These are phyloP conservation scores for Microsporum canis DNA, from an alignment of 2,329 filamentous ascomycete species.

Conservation along the genomic window DNA sequence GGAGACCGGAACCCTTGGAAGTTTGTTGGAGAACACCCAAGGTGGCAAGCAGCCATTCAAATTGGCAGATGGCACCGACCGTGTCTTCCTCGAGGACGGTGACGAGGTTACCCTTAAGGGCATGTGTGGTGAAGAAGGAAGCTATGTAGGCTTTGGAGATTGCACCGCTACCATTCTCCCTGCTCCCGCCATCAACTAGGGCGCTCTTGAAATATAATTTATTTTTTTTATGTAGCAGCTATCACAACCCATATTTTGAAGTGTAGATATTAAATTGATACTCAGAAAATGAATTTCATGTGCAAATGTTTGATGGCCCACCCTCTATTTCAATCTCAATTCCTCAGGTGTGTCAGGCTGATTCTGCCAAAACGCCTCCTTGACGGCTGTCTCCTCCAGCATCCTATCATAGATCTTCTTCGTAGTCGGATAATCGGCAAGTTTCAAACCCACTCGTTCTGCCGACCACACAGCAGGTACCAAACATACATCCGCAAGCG, in stretches of 20 bases:
- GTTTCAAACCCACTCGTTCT: slow-evolving; percentile 43
- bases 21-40: slow-evolving; percentile 59
- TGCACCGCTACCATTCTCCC: slow-evolving; percentile 11
- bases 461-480: slow-evolving; percentile 50
- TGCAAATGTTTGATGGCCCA: background rate
- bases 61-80: slow-evolving; percentile 53
- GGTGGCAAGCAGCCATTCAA: slow-evolving; percentile 55
- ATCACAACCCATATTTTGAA: background rate
- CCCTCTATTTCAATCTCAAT: slow-evolving; percentile 21
- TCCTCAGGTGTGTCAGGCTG: slow-evolving; percentile 46
- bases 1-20: slow-evolving; percentile 49
- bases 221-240: background rate
- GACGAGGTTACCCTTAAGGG: slow-evolving; percentile 59
- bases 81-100: slow-evolving; percentile 62
- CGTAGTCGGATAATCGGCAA: slow-evolving; percentile 40
- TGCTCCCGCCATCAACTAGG: slow-evolving; percentile 9
- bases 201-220: no score
- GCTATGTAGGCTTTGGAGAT: slow-evolving; percentile 66
- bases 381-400: slow-evolving; percentile 41
- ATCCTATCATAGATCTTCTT: slow-evolving; percentile 37
- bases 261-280: background rate
- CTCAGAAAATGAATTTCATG: background rate
- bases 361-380: slow-evolving; percentile 42
- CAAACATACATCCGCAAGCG: slow-evolving; percentile 48
- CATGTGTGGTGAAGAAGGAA: slow-evolving; percentile 52